A percentile compares a stretch with the other conserved stretches of the same genome.
phyloP scores from a whole-genome alignment of 1,284 basidiomycete species.

The Athelia psychrophila region DNA sequence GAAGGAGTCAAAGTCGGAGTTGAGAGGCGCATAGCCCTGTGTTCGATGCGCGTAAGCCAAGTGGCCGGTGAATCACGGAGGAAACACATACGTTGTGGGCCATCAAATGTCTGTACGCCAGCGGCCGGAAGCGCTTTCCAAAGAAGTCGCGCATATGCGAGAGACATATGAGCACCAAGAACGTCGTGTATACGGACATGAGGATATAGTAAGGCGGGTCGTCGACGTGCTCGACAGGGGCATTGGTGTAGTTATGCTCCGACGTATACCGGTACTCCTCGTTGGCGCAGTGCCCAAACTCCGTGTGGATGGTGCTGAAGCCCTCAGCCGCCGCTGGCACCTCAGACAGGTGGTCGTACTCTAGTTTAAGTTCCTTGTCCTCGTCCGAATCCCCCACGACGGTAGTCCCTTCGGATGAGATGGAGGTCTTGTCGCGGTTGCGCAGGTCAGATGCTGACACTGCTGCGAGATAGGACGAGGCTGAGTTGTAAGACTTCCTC shows the following conservation, averaged over 20 bases:
- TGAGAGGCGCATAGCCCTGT: conserved; percentile 84
- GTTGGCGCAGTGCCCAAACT: conserved; percentile 84
- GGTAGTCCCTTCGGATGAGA: conserved; percentile 65
- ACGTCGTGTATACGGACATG: conserved; percentile 87
- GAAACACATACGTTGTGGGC: conserved; percentile 54
- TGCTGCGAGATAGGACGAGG: conserved; percentile 72
- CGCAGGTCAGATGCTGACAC: conserved; percentile 68
- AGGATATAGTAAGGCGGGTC: conserved; percentile 91
- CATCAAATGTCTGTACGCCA: conserved; percentile 79
- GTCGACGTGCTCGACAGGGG: conserved; percentile 49
- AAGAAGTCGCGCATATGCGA: conserved; percentile 96
- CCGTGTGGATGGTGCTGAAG: conserved; percentile 75
- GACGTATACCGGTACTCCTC: conserved; percentile 63
- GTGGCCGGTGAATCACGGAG: background rate
- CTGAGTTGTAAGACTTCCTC: conserved; percentile 34
- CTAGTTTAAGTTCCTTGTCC: conserved; percentile 46
- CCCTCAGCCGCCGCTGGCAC: conserved; percentile 54
- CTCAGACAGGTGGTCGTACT: conserved; percentile 21
- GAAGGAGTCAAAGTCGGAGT: conserved; percentile 99
- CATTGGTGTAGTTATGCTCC: conserved; percentile 50
- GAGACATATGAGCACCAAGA: conserved; percentile 83
- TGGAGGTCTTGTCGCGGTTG: conserved; percentile 44
- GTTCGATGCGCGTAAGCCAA: background rate
- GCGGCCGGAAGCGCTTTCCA: conserved; percentile 80
- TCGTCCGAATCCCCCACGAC: conserved; percentile 64